These are phyloP conservation scores for Aspergillus sp. DNA, from an alignment of 2,329 filamentous ascomycete genomes.

Conservation along the genomic window DNA sequence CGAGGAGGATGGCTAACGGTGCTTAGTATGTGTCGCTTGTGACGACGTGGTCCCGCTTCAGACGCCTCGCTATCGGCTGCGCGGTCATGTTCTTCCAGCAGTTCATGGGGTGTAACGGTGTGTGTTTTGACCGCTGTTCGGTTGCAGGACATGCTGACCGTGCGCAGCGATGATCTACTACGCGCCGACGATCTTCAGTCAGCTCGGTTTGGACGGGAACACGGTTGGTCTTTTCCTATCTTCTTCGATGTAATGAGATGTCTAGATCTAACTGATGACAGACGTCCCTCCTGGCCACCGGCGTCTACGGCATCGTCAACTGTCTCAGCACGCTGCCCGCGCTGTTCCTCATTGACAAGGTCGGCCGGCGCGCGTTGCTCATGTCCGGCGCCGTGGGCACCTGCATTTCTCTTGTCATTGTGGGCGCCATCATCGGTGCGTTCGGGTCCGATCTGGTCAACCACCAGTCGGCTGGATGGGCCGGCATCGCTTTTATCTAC, in stretches of 20 bases:
- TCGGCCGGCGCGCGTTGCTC: constrained; percentile 32
- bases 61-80: constrained; percentile 38
- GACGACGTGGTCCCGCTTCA: constrained; percentile 35
- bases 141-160: neutral
- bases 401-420: constrained; percentile 34
- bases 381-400: constrained; percentile 36
- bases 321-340: constrained; percentile 33
- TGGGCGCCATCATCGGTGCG: constrained; percentile 32
- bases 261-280: neutral
- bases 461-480: constrained; percentile 34
- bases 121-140: neutral
- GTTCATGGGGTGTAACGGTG: constrained; percentile 47
- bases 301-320: constrained; percentile 41
- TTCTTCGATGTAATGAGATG: neutral
- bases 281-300: constrained; percentile 35
- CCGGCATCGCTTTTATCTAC: constrained; percentile 37
- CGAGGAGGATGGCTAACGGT: neutral
- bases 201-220: constrained; percentile 41
- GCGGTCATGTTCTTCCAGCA: constrained; percentile 45
- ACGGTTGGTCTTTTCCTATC: constrained; percentile 15
- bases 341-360: constrained; percentile 34
- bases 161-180: constrained; percentile 47
- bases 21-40: constrained; percentile 32
- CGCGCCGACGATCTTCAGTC: constrained; percentile 46
- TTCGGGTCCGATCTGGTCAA: constrained; percentile 27